Evolutionary conservation across 2,329 filamentous ascomycete genomes (phyloP).

Genomic region (Cladosporium sp.): DNA sequence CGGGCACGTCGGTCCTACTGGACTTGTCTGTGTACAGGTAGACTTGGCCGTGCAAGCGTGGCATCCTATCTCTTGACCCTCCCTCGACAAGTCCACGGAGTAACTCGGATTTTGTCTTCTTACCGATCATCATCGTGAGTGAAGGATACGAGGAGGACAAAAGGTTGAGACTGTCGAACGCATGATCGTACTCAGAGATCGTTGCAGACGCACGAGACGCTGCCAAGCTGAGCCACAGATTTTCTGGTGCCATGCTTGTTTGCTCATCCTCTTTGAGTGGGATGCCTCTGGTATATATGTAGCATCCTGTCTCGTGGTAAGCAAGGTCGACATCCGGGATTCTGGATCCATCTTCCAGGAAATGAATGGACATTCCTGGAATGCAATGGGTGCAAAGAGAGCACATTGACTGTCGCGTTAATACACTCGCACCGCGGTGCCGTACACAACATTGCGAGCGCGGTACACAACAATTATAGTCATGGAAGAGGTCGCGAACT

Average conservation of each 20-base stretch:
- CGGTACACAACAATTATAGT: not conserved
- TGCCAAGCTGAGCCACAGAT: conserved; percentile 6
- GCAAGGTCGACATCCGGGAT: not conserved
- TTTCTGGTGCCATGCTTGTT: conserved; percentile 4
- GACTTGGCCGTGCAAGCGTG: conserved; percentile 7
- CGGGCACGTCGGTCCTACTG: not conserved
- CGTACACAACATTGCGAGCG: too few relatives aligned
- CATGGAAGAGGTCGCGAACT: conserved; percentile 7
- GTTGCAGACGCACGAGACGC: not conserved
- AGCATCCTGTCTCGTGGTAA: not conserved
- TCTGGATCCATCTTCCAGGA: not conserved
- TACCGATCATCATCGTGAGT: conserved; percentile 4
- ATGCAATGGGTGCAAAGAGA: not conserved
- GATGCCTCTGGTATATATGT: not conserved
- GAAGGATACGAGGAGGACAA: conserved; percentile 1
- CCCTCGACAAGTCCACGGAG: conserved; percentile 1
- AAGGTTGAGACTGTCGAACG: conserved; percentile 3
- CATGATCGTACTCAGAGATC: not conserved
- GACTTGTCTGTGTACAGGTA: not conserved
- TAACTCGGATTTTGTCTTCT: conserved; percentile 6
- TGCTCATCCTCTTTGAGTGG: not conserved
- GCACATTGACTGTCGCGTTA: too few relatives aligned
- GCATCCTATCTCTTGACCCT: not conserved
- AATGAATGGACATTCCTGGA: not conserved
- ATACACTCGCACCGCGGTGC: too few relatives aligned